These are phyloP conservation scores for Diplosphaera chodatii DNA, from an alignment of 139 green algal genomes.

Conservation along the genomic window DNA sequence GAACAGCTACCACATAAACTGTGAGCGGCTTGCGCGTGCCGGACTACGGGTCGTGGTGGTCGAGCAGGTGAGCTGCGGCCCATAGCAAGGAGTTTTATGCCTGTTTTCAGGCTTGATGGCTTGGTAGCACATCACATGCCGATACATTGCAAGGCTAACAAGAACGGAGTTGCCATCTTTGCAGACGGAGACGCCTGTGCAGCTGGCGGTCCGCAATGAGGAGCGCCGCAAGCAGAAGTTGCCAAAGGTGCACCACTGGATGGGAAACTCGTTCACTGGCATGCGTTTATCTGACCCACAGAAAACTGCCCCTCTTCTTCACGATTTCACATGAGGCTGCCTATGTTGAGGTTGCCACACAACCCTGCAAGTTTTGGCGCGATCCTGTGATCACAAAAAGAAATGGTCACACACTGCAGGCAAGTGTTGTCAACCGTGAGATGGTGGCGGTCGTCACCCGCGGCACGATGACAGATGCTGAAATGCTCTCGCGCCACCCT, in stretches of 20 bases:
- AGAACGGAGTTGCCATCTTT: too few species aligned
- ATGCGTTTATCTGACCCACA: too few species aligned
- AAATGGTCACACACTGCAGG: constrained; percentile 8
- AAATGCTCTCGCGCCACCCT: constrained; percentile 71
- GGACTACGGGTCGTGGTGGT: constrained; percentile 89
- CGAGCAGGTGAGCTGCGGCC: constrained; percentile 62
- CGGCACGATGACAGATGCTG: constrained; percentile 83
- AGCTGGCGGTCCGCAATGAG: constrained; percentile 77
- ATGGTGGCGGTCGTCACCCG: constrained; percentile 79
- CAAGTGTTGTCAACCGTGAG: constrained; percentile 74
- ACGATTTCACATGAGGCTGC: too few species aligned
- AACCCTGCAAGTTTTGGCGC: too few species aligned
- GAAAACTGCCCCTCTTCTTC: too few species aligned
- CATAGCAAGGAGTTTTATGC: neutral
- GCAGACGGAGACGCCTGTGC: constrained; percentile 90
- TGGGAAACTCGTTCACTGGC: too few species aligned
- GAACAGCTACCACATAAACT: constrained; percentile 72
- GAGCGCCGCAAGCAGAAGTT: constrained; percentile 40
- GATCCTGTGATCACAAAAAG: too few species aligned
- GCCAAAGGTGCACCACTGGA: constrained; percentile 33
- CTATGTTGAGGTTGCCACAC: too few species aligned
- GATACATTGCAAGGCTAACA: too few species aligned
- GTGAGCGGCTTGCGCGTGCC: constrained; percentile 76
- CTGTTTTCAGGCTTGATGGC: too few species aligned
- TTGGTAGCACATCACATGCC: too few species aligned